Evolutionary conservation across 768 basidiomycete species (phyloP).

Genomic region (Tricholoma furcatifolium): DNA sequence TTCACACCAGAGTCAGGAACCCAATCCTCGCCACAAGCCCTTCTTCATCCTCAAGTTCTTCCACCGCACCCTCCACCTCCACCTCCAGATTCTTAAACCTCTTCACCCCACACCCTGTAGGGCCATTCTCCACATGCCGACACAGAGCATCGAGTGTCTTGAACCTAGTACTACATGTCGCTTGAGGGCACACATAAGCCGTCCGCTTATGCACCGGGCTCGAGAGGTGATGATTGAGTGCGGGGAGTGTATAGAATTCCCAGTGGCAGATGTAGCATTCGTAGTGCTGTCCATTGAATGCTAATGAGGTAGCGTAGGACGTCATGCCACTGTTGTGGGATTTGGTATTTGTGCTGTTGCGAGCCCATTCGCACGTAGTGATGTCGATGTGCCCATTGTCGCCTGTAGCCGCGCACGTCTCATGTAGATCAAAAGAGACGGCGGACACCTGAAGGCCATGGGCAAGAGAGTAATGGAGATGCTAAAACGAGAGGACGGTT

Average conservation of each 20-base stretch:
- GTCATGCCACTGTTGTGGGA: slow-evolving; percentile 42
- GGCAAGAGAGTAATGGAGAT: slow-evolving; percentile 55
- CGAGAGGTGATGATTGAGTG: slow-evolving; percentile 61
- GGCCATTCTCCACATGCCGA: slow-evolving; percentile 68
- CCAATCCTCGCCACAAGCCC: slow-evolving; percentile 27
- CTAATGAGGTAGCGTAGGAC: slow-evolving; percentile 29
- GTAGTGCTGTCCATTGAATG: slow-evolving; percentile 48
- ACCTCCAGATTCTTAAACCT: too few relatives aligned
- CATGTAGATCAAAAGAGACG: slow-evolving; percentile 64
- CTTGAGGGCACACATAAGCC: slow-evolving; percentile 54
- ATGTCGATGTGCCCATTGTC: slow-evolving; percentile 38
- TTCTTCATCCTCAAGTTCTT: too few relatives aligned
- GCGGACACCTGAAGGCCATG: slow-evolving; percentile 47
- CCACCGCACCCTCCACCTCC: slow-evolving; percentile 38
- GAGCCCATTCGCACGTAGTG: slow-evolving; percentile 43
- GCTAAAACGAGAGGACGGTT: slow-evolving; percentile 23
- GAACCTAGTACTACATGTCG: slow-evolving; percentile 42
- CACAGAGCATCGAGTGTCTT: slow-evolving; percentile 54
- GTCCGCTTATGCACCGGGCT: slow-evolving; percentile 58
- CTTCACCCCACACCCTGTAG: slow-evolving; percentile 51
- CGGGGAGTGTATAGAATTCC: slow-evolving; percentile 35
- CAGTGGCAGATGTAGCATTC: slow-evolving; percentile 67
- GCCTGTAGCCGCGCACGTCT: slow-evolving; percentile 51
- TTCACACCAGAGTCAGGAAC: slow-evolving; percentile 20
- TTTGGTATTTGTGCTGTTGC: slow-evolving; percentile 50